Evolutionary conservation across 441 rosid genomes (phyloP).

Genomic region (Adansonia rubrostipa): DNA sequence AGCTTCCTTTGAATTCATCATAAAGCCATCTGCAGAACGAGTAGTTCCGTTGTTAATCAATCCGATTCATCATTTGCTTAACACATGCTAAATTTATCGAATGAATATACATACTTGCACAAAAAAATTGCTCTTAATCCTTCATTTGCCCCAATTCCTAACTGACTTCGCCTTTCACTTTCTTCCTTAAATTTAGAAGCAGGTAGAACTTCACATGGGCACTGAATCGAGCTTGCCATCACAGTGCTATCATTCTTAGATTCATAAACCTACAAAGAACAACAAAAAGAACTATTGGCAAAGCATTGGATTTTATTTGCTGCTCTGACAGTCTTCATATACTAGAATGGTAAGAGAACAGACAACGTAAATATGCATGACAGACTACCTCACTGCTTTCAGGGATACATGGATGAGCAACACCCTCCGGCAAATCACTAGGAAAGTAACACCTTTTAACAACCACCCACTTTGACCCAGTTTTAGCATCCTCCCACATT

Average conservation of each 20-base stretch:
- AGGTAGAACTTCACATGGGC: conserved; percentile 69
- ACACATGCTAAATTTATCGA: neutral
- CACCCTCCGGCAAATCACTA: conserved; percentile 64
- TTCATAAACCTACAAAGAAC: conserved; percentile 63
- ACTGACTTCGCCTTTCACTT: conserved; percentile 44
- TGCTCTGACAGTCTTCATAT: neutral
- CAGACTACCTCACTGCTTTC: conserved; percentile 53
- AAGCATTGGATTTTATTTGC: neutral
- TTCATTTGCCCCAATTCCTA: conserved; percentile 43
- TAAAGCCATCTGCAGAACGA: conserved; percentile 69
- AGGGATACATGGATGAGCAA: conserved; percentile 59
- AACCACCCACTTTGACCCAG: conserved; percentile 66
- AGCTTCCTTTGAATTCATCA: conserved; percentile 60
- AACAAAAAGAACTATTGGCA: conserved; percentile 24
- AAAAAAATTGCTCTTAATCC: conserved; percentile 48
- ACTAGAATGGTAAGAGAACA: neutral
- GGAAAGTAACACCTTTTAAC: conserved; percentile 42
- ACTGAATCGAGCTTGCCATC: conserved; percentile 58
- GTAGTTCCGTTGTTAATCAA: conserved; percentile 15
- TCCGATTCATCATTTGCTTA: conserved; percentile 9
- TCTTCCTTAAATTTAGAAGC: conserved; percentile 57
- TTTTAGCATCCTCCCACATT: conserved; percentile 71
- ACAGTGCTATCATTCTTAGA: conserved; percentile 61
- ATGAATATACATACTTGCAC: conserved; percentile 60
- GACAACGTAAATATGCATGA: conserved; percentile 11